A percentile compares a stretch with the other conserved stretches of the same genome.
Evolutionary conservation across 164 flowering plant species (phyloP).

Genomic region (Berberis vulgaris): DNA sequence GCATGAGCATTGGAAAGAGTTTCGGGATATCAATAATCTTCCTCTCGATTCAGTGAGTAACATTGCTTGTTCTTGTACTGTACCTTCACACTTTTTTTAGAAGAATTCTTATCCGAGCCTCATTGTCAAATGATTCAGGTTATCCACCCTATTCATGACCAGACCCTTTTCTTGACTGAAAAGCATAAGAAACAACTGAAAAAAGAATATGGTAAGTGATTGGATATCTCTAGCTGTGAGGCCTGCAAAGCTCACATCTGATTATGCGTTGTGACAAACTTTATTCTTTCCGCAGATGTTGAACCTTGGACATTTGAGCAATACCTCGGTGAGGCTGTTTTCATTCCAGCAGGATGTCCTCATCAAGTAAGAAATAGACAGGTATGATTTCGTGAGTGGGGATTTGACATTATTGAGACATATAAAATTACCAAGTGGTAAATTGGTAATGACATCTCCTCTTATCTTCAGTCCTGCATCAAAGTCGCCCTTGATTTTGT

Average conservation of each 20-base stretch:
- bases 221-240: neutral
- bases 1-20: conserved; percentile 52
- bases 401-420: neutral
- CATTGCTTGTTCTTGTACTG: conserved; percentile 1
- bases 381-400: conserved; percentile 22
- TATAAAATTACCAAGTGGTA: neutral
- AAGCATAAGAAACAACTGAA: conserved; percentile 63
- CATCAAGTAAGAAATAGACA: conserved; percentile 81
- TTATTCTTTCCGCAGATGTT: conserved; percentile 29
- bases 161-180: conserved; percentile 52
- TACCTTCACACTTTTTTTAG: neutral
- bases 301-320: conserved; percentile 92
- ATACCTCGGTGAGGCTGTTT: conserved; percentile 73
- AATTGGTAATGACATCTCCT: neutral
- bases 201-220: conserved; percentile 57
- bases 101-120: neutral
- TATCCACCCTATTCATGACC: conserved; percentile 80
- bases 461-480: conserved; percentile 33
- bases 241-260: neutral
- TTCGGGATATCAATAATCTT: conserved; percentile 42
- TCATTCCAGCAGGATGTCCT: conserved; percentile 84
- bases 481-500: conserved; percentile 48
- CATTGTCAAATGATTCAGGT: conserved; percentile 37
- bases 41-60: conserved; percentile 48
- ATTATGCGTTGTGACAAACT: neutral